Conservation (phyloP, 768 basidiomycete genomes). For the Lactarius hatsudake region DNA sequence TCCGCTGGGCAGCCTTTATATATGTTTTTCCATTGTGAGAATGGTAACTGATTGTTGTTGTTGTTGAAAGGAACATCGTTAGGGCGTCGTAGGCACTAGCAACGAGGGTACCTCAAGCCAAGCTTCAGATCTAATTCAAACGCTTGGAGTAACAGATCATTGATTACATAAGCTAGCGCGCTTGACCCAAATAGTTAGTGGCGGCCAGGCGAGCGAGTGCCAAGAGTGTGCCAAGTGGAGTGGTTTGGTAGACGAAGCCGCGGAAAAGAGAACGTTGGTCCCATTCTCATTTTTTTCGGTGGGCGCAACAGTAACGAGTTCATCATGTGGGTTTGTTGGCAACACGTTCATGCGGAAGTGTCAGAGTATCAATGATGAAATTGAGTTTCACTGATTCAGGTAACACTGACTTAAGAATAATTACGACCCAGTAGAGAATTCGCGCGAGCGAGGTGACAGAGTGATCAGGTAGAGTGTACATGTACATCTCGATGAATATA, state of each 20-base stretch:
- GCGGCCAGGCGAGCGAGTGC: background rate
- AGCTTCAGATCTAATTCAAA: background rate
- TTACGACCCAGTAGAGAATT: too few species aligned
- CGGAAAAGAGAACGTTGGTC: too few species aligned
- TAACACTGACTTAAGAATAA: too few species aligned
- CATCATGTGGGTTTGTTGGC: background rate
- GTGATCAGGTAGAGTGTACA: too few species aligned
- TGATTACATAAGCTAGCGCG: background rate
- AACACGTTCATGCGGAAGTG: background rate
- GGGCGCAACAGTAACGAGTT: background rate
- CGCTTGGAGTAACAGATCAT: background rate
- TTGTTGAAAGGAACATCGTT: background rate
- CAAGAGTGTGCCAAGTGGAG: too few species aligned
- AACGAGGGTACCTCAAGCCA: background rate
- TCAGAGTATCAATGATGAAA: too few species aligned
- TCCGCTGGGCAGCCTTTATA: background rate
- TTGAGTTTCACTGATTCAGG: too few species aligned
- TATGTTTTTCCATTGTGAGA: background rate
- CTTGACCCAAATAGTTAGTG: background rate
- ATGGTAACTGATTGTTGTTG: background rate
- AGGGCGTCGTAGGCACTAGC: background rate
- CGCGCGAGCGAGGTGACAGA: too few species aligned
- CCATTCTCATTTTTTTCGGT: too few species aligned
- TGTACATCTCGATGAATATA: too few species aligned
- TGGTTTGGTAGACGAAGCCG: too few species aligned